Base-by-base conservation (phyloP, 305 asterid species). In the Fraxinus nigra region DNA sequence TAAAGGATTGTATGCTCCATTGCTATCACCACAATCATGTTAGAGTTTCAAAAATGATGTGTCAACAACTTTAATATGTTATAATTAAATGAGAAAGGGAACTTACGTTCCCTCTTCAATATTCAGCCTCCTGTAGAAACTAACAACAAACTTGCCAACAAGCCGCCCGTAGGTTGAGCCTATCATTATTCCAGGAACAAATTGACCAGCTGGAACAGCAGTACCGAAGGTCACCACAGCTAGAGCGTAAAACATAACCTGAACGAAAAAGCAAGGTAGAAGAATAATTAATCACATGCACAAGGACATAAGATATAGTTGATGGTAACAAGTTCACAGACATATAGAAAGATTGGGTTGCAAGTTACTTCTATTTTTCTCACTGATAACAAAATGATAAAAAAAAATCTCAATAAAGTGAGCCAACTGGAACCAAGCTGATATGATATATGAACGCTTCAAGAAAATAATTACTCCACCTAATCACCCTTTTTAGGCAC, bases 41-140 rank as follows among this genome's bases (percentile, higher is more conserved):
- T 8, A 83, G 67, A 72, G 74, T 76, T 78, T 32, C 40, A 28
- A 77, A 22, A 32, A 72, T 61, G 77, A 85, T 48, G 35, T 59
- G 43, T 76, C 79, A 83, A 59, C 78, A 80, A 76, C 72, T 48
- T 28, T 33, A 48, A 46, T 79, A 33, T 72, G 13, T 10, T 48
- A 10, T 40, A 30, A 67, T 78, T 80, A 78, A 80, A 69, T 5
- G 10, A 28, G 73, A 24, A 80, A 33, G 80, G 75, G 82, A 69
- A 88, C 99, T 92, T 87, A 95, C 99, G 99, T 94, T 89, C 99
- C 99, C 90, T 96, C 99, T 87, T 96, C 98, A 73, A 96, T 93
- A 85, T 94, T 94, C 82, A 89, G 89, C 89, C 85, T 94, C 89
- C 77, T 81, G 89, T 92, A 96, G 86, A 90, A 94, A 88, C 92